Evolutionary conservation across 345 rosid genomes (phyloP).

Genomic region (Dipteronia sinensis): DNA sequence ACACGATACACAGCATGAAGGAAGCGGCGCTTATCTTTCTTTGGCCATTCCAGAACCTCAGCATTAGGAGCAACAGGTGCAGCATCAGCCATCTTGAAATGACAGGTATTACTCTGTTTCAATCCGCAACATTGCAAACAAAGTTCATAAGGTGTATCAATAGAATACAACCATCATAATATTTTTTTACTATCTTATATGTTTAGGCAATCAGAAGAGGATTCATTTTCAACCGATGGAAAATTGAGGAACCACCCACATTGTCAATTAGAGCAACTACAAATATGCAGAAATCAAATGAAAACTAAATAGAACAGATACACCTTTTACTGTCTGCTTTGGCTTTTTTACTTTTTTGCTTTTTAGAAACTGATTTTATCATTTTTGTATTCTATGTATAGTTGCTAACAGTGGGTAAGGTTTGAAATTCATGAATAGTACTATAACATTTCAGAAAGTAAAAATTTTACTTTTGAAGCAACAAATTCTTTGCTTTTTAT

Average conservation of each 20-base stretch:
- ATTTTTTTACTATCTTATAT: neutral
- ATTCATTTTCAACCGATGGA: neutral
- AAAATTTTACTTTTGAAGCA: too few species aligned
- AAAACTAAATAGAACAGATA: too few species aligned
- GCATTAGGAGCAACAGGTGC: slow-evolving; percentile 42
- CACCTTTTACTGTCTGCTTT: too few species aligned
- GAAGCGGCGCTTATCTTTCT: slow-evolving; percentile 84
- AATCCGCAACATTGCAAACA: neutral
- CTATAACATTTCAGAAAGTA: neutral
- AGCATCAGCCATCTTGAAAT: slow-evolving; percentile 55
- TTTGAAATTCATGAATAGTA: too few species aligned
- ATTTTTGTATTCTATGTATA: too few species aligned
- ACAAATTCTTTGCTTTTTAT: neutral
- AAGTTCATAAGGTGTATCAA: neutral
- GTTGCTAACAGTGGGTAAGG: too few species aligned
- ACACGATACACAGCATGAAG: slow-evolving; percentile 92
- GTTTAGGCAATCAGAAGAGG: neutral
- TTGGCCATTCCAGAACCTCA: slow-evolving; percentile 83
- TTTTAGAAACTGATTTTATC: too few species aligned
- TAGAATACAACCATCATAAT: neutral
- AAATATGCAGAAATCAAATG: neutral
- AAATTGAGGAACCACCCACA: neutral
- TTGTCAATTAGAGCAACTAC: neutral
- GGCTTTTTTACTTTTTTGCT: too few species aligned
- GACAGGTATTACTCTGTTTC: neutral